These are phyloP conservation scores for Zea luxurians DNA, from an alignment of 176 grass and related monocot species.

Conservation along the genomic window DNA sequence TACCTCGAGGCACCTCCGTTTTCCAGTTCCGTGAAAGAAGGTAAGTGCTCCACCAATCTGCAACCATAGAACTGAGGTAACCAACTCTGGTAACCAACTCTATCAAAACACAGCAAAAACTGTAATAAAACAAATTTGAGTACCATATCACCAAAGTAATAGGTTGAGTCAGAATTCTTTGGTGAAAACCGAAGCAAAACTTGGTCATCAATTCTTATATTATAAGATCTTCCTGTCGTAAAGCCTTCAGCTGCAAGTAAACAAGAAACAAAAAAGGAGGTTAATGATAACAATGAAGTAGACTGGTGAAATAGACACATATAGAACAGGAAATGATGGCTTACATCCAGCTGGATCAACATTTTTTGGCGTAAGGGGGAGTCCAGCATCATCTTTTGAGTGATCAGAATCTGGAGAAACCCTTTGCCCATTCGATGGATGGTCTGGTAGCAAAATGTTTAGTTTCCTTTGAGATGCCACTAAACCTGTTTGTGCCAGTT, in stretches of 20 bases:
- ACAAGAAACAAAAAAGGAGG: conserved; percentile 24
- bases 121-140: conserved; percentile 29
- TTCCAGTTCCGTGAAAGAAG: conserved; percentile 80
- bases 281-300: conserved; percentile 14
- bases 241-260: conserved; percentile 86
- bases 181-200: conserved; percentile 92
- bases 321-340: conserved; percentile 32
- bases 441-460: conserved; percentile 51
- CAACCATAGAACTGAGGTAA: conserved; percentile 38
- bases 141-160: conserved; percentile 99
- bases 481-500: conserved; percentile 42
- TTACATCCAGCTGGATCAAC: conserved; percentile 84
- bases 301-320: conserved; percentile 9
- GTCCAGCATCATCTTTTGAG: conserved; percentile 69
- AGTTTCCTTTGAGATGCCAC: conserved; percentile 60
- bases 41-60: conserved; percentile 91
- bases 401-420: conserved; percentile 56
- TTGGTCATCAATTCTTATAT: conserved; percentile 89
- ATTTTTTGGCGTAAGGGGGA: conserved; percentile 73
- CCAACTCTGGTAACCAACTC: conserved; percentile 20
- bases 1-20: conserved; percentile 83
- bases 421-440: conserved; percentile 47
- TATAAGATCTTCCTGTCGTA: conserved; percentile 83
- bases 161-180: conserved; percentile 93
- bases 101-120: conserved; percentile 12